Conservation (phyloP, 495 filamentous ascomycete species). For the Daldinia decipiens region DNA sequence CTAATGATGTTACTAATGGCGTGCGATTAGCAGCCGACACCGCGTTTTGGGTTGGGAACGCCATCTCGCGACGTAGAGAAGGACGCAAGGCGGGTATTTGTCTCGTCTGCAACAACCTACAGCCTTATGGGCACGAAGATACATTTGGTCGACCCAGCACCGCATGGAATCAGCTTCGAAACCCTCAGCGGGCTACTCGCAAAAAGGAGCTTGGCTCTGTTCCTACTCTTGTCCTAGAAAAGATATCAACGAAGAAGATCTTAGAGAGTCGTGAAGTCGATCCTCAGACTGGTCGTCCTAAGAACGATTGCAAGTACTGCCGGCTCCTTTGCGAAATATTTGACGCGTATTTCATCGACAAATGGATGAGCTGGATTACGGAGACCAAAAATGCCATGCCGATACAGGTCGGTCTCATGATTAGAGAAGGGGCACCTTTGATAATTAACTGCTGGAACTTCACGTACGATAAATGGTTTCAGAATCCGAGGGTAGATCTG, state of each 20-base stretch:
- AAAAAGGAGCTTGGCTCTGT: constrained; percentile 23
- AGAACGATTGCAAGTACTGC: constrained; percentile 34
- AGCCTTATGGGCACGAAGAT: not conserved
- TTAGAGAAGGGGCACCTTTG: constrained; percentile 26
- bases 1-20: not conserved
- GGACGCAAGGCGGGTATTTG: not conserved
- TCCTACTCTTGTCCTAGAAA: constrained; percentile 23
- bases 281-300: constrained; percentile 21
- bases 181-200: constrained; percentile 3
- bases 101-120: not conserved
- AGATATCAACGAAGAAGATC: constrained; percentile 28
- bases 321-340: constrained; percentile 32
- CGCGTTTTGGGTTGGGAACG: not conserved
- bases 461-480: constrained; percentile 37
- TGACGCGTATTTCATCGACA: constrained; percentile 31
- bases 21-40: not conserved
- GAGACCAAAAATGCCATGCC: constrained; percentile 33
- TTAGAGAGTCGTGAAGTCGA: constrained; percentile 29
- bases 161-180: not conserved
- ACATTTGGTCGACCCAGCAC: not conserved
- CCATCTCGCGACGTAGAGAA: not conserved
- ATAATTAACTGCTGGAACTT: constrained; percentile 37
- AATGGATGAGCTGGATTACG: constrained; percentile 37
- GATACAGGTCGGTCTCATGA: constrained; percentile 31
- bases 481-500: constrained; percentile 30